Percentiles rank a stretch among this genome's conserved stretches.
Evolutionary conservation across 495 filamentous ascomycete genomes (phyloP).

Genomic region (Penicillium bovifimosum): DNA sequence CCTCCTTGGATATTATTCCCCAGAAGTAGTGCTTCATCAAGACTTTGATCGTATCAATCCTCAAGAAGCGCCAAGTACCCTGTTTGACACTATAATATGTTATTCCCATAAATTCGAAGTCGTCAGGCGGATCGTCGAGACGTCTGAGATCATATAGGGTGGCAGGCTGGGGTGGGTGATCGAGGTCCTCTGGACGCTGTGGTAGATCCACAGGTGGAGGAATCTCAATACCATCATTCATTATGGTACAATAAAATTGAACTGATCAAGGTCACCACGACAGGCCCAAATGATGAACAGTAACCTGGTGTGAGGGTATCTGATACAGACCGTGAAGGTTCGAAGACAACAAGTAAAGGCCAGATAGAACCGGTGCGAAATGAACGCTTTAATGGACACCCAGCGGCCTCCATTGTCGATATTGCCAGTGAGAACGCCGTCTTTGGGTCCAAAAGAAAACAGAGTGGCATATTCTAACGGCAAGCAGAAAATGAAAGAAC

Average conservation of each 20-base stretch:
- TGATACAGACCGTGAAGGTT: neutral
- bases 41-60: neutral
- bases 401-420: neutral
- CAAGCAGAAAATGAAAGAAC: constrained; percentile 1
- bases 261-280: neutral
- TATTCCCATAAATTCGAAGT: constrained; percentile 9
- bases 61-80: neutral
- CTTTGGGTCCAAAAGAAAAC: neutral
- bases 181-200: neutral
- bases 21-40: constrained; percentile 25
- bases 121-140: constrained; percentile 23
- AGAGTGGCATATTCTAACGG: neutral
- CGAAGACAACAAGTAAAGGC: neutral
- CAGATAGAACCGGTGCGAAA: neutral
- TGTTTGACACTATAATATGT: neutral
- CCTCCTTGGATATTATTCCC: constrained; percentile 23
- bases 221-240: neutral
- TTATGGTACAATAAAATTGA: too few species aligned
- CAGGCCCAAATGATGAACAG: neutral
- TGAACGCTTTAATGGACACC: constrained; percentile 1
- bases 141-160: constrained; percentile 8
- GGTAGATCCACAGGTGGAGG: neutral
- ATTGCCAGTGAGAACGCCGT: neutral
- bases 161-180: neutral
- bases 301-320: neutral